Conservation (phyloP, 2,329 filamentous ascomycete genomes). For the Botrytis tulipae region DNA sequence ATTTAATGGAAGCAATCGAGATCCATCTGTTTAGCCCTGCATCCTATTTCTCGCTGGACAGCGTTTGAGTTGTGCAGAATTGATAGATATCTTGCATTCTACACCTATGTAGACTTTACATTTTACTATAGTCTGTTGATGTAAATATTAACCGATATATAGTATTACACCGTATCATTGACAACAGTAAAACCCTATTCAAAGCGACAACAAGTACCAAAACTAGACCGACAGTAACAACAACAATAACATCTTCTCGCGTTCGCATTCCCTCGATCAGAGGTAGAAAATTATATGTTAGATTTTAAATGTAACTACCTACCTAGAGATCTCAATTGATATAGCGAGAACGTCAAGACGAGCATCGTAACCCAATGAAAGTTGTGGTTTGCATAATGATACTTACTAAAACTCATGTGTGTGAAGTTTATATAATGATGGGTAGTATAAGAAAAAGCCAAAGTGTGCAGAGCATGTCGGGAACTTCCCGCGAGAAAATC, state of each 20-base stretch:
- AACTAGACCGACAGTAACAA: neutral
- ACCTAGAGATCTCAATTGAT: neutral
- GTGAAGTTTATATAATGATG: no score
- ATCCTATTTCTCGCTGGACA: neutral
- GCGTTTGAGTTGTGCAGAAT: neutral
- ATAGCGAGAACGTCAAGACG: neutral
- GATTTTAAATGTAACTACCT: no score
- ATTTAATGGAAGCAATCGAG: neutral
- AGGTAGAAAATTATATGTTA: neutral
- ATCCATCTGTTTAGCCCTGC: neutral
- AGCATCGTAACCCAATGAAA: neutral
- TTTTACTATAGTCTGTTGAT: no score
- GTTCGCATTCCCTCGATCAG: neutral
- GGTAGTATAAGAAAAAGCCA: no score
- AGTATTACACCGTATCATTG: neutral
- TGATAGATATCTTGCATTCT: neutral
- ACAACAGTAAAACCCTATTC: no score
- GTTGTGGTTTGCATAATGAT: neutral
- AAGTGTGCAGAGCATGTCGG: no score
- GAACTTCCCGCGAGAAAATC: no score
- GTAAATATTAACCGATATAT: neutral
- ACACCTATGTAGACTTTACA: neutral
- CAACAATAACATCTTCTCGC: neutral
- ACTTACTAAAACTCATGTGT: no score
- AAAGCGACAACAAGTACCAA: no score